Evolutionary conservation across 345 rosid genomes (phyloP).

Genomic region (Eucalyptus brandiana): DNA sequence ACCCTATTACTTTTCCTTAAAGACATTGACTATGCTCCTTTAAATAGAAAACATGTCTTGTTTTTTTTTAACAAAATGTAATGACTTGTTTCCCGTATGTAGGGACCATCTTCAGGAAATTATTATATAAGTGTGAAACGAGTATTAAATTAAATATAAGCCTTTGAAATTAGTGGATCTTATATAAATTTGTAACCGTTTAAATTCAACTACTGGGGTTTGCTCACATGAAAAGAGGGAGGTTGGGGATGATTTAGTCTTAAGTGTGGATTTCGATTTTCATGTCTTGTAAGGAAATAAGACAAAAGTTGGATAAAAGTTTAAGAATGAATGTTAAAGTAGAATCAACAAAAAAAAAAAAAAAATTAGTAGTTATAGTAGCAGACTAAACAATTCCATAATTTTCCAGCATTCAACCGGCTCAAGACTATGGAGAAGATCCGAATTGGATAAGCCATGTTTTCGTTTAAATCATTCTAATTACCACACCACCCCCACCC

Average conservation of each 20-base stretch:
- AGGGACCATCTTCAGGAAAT: neutral
- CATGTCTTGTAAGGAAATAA: fast-evolving
- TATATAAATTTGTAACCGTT: neutral
- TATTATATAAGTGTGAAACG: neutral
- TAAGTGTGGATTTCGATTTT: too few species aligned
- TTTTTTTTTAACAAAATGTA: neutral
- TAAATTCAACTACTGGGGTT: fast-evolving
- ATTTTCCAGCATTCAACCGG: too few species aligned
- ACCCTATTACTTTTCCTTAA: neutral
- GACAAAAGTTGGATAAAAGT: too few species aligned
- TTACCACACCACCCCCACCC: too few species aligned
- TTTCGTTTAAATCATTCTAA: neutral
- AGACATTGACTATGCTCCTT: neutral
- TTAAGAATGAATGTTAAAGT: too few species aligned
- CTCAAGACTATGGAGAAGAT: neutral
- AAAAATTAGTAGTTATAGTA: too few species aligned
- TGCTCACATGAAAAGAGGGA: too few species aligned
- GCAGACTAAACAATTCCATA: too few species aligned
- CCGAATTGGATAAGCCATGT: neutral
- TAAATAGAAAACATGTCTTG: neutral
- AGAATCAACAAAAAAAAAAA: fast-evolving
- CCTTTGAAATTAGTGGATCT: neutral
- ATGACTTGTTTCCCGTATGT: neutral
- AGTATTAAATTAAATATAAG: neutral
- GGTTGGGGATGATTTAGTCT: fast-evolving